Conservation (phyloP, 768 basidiomycete genomes). For the Hirschioporus abietinus region DNA sequence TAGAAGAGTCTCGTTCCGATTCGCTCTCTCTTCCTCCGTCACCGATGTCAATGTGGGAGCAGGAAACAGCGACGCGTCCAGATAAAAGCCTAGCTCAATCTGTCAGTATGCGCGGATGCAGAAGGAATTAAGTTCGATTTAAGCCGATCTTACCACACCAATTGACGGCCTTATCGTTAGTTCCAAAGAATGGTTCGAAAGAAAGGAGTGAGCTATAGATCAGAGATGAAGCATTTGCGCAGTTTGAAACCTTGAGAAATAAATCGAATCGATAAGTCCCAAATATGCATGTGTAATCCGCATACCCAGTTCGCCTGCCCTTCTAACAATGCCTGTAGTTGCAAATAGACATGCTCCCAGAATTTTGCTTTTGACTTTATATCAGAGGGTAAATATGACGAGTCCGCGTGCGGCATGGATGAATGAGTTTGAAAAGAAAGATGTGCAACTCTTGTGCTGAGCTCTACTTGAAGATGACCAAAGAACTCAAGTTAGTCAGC, state of each 20-base stretch:
- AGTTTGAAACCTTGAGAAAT: constrained; percentile 65
- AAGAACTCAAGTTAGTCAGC: background rate
- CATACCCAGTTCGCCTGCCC: constrained; percentile 75
- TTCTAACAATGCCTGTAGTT: constrained; percentile 57
- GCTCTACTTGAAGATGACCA: too few species aligned
- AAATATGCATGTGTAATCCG: background rate
- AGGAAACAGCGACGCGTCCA: constrained; percentile 62
- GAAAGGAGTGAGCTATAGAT: constrained; percentile 74
- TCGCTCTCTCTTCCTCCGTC: constrained; percentile 11
- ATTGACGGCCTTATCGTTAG: constrained; percentile 65
- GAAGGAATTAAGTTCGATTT: background rate
- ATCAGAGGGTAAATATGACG: constrained; percentile 62
- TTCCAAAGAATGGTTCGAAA: constrained; percentile 61
- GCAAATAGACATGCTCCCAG: constrained; percentile 69
- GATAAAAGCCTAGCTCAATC: constrained; percentile 70
- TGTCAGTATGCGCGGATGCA: background rate
- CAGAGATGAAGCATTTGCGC: constrained; percentile 78
- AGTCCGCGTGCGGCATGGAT: constrained; percentile 80
- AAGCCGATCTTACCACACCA: constrained; percentile 73
- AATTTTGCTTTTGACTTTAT: constrained; percentile 73
- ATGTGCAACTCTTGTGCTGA: background rate
- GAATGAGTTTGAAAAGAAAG: background rate
- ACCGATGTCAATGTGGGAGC: constrained; percentile 23
- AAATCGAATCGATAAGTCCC: constrained; percentile 3
- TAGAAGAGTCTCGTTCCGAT: constrained; percentile 36